Evolutionary conservation across 495 filamentous ascomycete species (phyloP).

Genomic region (Beverwykella pulmonaria): DNA sequence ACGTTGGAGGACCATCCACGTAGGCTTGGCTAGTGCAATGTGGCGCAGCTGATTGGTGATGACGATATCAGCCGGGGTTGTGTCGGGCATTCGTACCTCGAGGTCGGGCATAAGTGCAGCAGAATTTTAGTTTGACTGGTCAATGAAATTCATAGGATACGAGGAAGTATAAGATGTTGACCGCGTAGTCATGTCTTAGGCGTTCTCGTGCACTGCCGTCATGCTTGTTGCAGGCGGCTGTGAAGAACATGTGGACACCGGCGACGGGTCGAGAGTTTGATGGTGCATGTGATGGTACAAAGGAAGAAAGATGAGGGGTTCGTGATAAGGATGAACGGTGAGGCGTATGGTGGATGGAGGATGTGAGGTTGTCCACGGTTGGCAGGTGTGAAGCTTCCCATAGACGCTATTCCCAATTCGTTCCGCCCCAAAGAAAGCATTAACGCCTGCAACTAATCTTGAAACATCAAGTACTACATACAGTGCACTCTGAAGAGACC

Average conservation of each 20-base stretch:
- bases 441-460: no score
- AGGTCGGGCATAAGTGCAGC: slow-evolving; percentile 10
- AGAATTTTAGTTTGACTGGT: not conserved
- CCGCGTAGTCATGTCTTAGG: slow-evolving; percentile 5
- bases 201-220: slow-evolving; percentile 2
- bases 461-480: no score
- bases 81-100: slow-evolving; percentile 19
- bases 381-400: no score
- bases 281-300: not conserved
- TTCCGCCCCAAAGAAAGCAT: no score
- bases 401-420: no score
- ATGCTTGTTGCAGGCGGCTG: not conserved
- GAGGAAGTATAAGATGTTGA: not conserved
- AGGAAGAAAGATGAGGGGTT: no score
- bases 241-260: not conserved
- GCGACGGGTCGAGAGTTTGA: not conserved
- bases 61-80: not conserved
- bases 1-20: slow-evolving; percentile 20
- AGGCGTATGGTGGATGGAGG: not conserved
- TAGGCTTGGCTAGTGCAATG: not conserved
- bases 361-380: no score
- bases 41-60: slow-evolving; percentile 19
- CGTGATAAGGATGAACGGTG: not conserved
- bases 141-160: not conserved
- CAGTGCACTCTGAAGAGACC: no score